These are phyloP conservation scores for Thelephora terrestris DNA, from an alignment of 1,284 basidiomycete genomes.

Conservation along the genomic window DNA sequence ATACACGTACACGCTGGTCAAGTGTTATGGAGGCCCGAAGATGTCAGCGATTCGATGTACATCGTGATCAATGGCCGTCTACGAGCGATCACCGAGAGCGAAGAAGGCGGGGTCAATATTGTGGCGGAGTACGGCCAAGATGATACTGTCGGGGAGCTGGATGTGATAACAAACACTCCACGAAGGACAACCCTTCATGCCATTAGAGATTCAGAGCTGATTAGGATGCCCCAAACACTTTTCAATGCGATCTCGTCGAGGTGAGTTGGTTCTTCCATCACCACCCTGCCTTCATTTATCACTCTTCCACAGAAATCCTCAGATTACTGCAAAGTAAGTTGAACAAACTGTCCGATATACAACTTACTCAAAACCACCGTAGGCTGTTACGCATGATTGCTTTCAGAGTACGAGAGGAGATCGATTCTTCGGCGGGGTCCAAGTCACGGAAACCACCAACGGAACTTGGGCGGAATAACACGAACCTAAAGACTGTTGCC, in stretches of 20 bases:
- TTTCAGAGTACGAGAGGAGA: constrained; percentile 78
- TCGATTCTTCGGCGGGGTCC: constrained; percentile 46
- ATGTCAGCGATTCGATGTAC: constrained; percentile 90
- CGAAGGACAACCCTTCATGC: constrained; percentile 91
- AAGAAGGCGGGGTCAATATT: constrained; percentile 70
- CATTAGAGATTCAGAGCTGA: constrained; percentile 97
- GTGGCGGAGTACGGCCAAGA: constrained; percentile 93
- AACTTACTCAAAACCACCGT: neutral
- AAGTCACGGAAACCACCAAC: constrained; percentile 36
- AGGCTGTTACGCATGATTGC: constrained; percentile 89
- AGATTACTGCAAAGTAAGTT: constrained; percentile 85
- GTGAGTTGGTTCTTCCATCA: constrained; percentile 29
- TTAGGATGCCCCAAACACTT: constrained; percentile 92
- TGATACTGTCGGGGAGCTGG: constrained; percentile 83
- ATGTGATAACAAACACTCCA: constrained; percentile 90
- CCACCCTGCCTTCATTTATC: constrained; percentile 4
- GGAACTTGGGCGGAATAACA: constrained; percentile 69
- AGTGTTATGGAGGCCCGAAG: constrained; percentile 86
- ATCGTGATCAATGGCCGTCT: constrained; percentile 98
- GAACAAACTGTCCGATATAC: neutral
- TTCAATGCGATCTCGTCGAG: constrained; percentile 94
- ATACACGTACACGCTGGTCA: constrained; percentile 94
- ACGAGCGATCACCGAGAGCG: constrained; percentile 68
- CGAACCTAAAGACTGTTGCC: constrained; percentile 90
- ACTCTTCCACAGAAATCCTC: constrained; percentile 64